Evolutionary conservation across 306 rosid species (phyloP).

Genomic region (Gleditsia sinensis): DNA sequence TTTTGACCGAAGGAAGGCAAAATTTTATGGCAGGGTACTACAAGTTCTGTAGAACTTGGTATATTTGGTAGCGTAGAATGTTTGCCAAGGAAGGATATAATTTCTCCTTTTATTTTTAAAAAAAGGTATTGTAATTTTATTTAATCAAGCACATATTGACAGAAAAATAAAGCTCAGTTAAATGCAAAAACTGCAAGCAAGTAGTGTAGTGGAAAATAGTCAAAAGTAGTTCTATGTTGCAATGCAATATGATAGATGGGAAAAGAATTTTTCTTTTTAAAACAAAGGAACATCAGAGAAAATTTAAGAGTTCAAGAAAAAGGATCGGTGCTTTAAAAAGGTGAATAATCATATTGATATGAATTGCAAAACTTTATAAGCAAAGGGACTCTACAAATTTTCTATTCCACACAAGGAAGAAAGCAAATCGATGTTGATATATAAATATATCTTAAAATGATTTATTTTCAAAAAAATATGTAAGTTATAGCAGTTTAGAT

Average conservation of each 20-base stretch:
- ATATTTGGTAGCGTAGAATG: background rate
- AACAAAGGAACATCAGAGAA: background rate
- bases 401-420: background rate
- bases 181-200: background rate
- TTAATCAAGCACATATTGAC: too few species aligned
- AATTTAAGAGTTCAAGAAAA: background rate
- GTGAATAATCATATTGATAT: background rate
- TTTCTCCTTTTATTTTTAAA: background rate
- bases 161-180: too few species aligned
- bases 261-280: background rate
- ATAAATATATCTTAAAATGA: background rate
- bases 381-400: background rate
- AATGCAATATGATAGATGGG: background rate
- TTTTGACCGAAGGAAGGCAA: background rate
- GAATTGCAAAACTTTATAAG: background rate
- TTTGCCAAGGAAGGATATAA: background rate
- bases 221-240: background rate
- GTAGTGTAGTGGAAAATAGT: background rate
- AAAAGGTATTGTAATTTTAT: background rate
- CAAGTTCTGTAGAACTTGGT: background rate
- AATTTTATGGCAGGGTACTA: background rate
- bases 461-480: background rate
- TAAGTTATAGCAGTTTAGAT: background rate
- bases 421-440: too few species aligned
- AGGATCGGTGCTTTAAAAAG: background rate